These are phyloP conservation scores for Patellifolia procumbens DNA, from an alignment of 179 eudicot genomes.

Conservation along the genomic window DNA sequence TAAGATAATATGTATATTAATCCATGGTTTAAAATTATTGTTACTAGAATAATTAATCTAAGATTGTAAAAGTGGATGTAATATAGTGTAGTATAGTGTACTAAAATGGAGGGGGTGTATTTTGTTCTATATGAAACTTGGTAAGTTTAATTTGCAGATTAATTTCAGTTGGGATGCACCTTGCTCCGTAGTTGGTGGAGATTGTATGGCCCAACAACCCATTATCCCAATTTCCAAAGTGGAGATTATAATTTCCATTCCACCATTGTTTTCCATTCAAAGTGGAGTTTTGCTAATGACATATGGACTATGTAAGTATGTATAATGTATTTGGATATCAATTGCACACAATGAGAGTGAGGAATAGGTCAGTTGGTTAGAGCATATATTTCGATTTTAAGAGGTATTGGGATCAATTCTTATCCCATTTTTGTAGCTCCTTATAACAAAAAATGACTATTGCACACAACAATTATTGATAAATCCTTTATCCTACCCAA, in stretches of 20 bases:
- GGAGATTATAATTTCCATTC: slow-evolving; percentile 12
- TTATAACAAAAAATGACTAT: too few species aligned
- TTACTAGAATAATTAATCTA: too few species aligned
- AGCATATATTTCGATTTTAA: too few species aligned
- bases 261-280: slow-evolving; percentile 4
- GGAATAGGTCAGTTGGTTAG: too few species aligned
- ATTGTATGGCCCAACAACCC: slow-evolving; percentile 7
- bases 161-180: background rate
- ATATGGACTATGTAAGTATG: background rate
- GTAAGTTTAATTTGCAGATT: background rate
- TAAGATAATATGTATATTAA: too few species aligned
- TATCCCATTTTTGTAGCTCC: too few species aligned
- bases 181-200: slow-evolving; percentile 9
- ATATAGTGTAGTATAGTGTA: too few species aligned
- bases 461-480: background rate
- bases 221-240: slow-evolving; percentile 13
- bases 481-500: background rate
- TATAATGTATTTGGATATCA: too few species aligned
- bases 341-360: too few species aligned
- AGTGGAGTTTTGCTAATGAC: slow-evolving; percentile 8
- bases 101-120: background rate
- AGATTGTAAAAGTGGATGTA: too few species aligned
- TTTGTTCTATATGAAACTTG: background rate
- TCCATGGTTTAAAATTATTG: too few species aligned
- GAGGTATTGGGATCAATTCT: too few species aligned